A percentile compares a stretch with the other conserved stretches of the same genome.
Conservation (phyloP, 257 asterid genomes). For the Linaria vulgaris region DNA sequence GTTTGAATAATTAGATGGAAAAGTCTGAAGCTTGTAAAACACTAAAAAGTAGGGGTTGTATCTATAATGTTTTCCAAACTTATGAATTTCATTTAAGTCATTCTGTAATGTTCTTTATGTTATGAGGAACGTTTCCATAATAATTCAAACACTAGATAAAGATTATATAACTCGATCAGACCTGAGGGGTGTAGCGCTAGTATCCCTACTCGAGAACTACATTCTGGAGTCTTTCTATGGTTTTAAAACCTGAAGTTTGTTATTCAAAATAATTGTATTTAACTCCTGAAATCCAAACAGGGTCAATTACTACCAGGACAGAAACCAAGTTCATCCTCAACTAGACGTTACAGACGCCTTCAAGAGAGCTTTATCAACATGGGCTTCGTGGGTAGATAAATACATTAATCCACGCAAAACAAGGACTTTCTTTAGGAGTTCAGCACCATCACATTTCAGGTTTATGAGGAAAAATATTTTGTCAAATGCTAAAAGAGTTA, state of each 20-base stretch:
- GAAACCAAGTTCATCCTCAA: conserved; percentile 62
- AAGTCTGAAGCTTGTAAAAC: no score
- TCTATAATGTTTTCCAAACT: no score
- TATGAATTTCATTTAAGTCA: no score
- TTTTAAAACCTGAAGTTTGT: neutral
- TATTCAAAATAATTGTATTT: neutral
- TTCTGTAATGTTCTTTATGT: neutral
- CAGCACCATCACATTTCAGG: conserved; percentile 98
- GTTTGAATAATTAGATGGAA: no score
- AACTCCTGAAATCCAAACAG: conserved; percentile 38
- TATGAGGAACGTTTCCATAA: neutral
- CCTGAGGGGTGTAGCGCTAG: no score
- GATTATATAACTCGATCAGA: neutral
- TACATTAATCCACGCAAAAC: conserved; percentile 64
- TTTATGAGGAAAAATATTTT: conserved; percentile 18
- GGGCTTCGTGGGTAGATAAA: conserved; percentile 87
- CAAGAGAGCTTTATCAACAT: conserved; percentile 59
- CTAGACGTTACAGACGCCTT: conserved; percentile 74
- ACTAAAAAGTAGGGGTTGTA: no score
- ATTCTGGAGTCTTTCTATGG: neutral
- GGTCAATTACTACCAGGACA: conserved; percentile 83
- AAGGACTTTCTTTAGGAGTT: conserved; percentile 78
- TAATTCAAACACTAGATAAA: neutral
- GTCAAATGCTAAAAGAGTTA: neutral
- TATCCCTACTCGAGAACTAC: no score